phyloP scores from a whole-genome alignment of 73 alveolate genomes.

The Paramecium bursaria region DNA sequence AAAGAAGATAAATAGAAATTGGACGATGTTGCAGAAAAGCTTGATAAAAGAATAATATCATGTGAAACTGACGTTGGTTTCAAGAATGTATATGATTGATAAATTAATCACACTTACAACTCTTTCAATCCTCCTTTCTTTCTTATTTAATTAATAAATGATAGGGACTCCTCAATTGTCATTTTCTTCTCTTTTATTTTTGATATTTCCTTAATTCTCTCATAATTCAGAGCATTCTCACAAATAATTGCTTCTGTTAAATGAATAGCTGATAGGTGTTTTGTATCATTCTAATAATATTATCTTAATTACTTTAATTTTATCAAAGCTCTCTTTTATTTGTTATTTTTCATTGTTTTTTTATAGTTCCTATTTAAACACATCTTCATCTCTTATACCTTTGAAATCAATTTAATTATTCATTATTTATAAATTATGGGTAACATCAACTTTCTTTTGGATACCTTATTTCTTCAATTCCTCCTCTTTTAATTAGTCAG shows the following conservation, averaged over 20 bases:
- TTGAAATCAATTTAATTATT: too few relatives aligned
- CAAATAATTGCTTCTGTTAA: constrained; percentile 34
- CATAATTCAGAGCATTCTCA: constrained; percentile 7
- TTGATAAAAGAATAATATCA: constrained; percentile 44
- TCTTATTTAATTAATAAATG: constrained; percentile 39
- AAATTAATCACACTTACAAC: background rate
- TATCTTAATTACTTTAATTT: background rate
- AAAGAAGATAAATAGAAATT: constrained; percentile 50
- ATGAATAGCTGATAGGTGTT: background rate
- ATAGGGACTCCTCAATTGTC: constrained; percentile 48
- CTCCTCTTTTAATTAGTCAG: constrained; percentile 40
- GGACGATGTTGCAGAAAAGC: constrained; percentile 18
- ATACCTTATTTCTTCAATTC: constrained; percentile 21
- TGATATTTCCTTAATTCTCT: background rate
- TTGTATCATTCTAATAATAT: background rate
- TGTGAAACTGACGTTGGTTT: constrained; percentile 62
- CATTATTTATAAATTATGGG: background rate
- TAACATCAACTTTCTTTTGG: background rate
- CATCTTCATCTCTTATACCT: constrained; percentile 31
- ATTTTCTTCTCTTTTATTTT: background rate
- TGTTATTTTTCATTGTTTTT: constrained; percentile 7
- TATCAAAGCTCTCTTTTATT: background rate
- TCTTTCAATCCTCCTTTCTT: constrained; percentile 16
- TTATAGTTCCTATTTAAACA: background rate
- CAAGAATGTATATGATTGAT: constrained; percentile 58